Conservation (phyloP, 1,284 basidiomycete genomes). For the Gymnopus androsaceus region DNA sequence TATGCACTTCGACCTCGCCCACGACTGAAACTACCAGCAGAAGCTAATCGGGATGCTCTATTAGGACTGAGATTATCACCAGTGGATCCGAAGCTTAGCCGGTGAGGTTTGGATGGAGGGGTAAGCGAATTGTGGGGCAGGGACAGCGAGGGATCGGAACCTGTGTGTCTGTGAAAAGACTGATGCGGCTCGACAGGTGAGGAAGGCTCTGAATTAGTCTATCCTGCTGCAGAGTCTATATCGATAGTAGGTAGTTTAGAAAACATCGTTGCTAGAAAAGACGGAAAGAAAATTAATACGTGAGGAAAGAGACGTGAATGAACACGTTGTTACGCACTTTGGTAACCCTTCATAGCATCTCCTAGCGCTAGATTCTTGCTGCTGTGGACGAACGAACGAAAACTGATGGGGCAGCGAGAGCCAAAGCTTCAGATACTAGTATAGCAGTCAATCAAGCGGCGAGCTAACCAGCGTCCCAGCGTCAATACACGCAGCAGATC, state of each 20-base stretch:
- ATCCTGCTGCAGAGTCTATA: not conserved
- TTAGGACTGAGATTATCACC: not conserved
- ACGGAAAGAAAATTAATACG: no score
- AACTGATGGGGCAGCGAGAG: no score
- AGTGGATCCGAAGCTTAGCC: not conserved
- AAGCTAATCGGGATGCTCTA: not conserved
- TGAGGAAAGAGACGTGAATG: no score
- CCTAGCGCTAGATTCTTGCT: no score
- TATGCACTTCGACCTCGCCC: conserved; percentile 3
- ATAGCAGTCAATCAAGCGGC: no score
- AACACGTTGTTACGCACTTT: no score
- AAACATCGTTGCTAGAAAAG: not conserved
- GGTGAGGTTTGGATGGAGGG: not conserved
- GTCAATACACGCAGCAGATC: no score
- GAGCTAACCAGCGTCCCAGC: no score
- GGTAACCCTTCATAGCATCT: no score
- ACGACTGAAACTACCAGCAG: not conserved
- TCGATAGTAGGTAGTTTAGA: not conserved
- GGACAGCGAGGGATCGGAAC: not conserved
- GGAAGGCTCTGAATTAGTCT: not conserved
- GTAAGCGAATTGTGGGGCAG: not conserved
- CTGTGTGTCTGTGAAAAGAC: not conserved
- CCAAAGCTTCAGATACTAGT: no score
- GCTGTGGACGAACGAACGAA: no score
- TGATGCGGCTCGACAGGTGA: not conserved